phyloP scores from a whole-genome alignment of 495 filamentous ascomycete species.

The Penicillium macrosclerotiorum region DNA sequence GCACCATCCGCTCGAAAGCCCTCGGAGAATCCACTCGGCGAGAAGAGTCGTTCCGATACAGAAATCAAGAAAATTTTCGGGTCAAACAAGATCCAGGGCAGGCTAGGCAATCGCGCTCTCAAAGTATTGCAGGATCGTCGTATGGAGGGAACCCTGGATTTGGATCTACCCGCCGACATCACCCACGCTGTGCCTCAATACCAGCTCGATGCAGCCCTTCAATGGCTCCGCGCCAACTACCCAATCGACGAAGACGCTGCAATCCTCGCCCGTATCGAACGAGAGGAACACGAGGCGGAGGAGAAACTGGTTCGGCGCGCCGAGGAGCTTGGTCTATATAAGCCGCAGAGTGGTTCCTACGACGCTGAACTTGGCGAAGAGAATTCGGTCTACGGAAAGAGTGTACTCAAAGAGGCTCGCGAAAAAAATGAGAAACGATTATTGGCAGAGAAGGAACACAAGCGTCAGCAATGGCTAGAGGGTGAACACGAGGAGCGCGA shows the following conservation, averaged over 20 bases:
- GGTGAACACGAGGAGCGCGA: slow-evolving; percentile 40
- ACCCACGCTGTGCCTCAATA: slow-evolving; percentile 37
- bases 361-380: slow-evolving; percentile 41
- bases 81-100: slow-evolving; percentile 37
- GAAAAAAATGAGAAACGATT: slow-evolving; percentile 45
- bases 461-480: slow-evolving; percentile 44
- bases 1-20: slow-evolving; percentile 10
- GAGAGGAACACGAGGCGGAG: slow-evolving; percentile 46
- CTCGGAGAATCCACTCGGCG: slow-evolving; percentile 8
- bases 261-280: slow-evolving; percentile 60
- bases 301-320: slow-evolving; percentile 44
- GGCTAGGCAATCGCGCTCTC: slow-evolving; percentile 63
- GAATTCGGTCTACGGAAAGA: slow-evolving; percentile 41
- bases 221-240: slow-evolving; percentile 65
- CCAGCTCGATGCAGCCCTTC: slow-evolving; percentile 50
- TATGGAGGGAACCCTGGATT: slow-evolving; percentile 69
- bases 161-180: slow-evolving; percentile 41
- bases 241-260: slow-evolving; percentile 75
- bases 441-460: slow-evolving; percentile 47
- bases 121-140: slow-evolving; percentile 71
- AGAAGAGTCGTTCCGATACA: slow-evolving; percentile 40
- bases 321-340: slow-evolving; percentile 47
- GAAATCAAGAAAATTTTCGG: slow-evolving; percentile 68
- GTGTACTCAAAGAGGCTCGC: slow-evolving; percentile 49
- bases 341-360: slow-evolving; percentile 47